A percentile compares a stretch with the other conserved stretches of the same genome.
Evolutionary conservation across 2,329 filamentous ascomycete genomes (phyloP).

Genomic region (Fusarium tuaranense): DNA sequence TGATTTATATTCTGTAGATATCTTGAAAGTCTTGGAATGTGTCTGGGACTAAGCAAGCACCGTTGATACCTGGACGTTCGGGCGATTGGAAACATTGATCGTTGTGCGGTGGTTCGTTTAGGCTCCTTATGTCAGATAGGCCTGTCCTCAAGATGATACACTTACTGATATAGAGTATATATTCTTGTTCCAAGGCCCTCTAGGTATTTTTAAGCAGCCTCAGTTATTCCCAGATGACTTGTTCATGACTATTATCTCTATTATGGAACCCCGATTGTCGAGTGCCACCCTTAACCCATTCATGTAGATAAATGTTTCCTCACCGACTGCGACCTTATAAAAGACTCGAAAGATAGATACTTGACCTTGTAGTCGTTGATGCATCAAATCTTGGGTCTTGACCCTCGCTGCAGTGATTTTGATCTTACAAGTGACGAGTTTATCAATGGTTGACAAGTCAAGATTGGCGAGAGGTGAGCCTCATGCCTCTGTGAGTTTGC

Average conservation of each 20-base stretch:
- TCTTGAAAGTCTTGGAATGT: no score
- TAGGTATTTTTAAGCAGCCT: neutral
- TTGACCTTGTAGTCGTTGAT: neutral
- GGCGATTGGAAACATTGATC: no score
- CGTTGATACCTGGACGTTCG: no score
- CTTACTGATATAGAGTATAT: no score
- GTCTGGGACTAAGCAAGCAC: no score
- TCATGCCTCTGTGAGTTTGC: neutral
- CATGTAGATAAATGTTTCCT: neutral
- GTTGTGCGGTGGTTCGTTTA: no score
- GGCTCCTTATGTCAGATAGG: no score
- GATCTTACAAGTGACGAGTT: no score
- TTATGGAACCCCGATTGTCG: neutral
- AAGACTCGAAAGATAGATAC: neutral
- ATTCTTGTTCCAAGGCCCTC: no score
- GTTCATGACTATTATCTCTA: neutral
- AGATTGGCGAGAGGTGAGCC: neutral
- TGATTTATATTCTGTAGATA: rapidly evolving
- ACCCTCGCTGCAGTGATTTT: neutral
- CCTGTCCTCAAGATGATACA: no score
- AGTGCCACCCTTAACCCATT: neutral
- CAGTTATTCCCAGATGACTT: neutral
- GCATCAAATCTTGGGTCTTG: neutral
- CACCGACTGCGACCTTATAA: neutral
- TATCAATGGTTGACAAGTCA: neutral